phyloP scores from a whole-genome alignment of 441 rosid species.

The Oxalis stricta region DNA sequence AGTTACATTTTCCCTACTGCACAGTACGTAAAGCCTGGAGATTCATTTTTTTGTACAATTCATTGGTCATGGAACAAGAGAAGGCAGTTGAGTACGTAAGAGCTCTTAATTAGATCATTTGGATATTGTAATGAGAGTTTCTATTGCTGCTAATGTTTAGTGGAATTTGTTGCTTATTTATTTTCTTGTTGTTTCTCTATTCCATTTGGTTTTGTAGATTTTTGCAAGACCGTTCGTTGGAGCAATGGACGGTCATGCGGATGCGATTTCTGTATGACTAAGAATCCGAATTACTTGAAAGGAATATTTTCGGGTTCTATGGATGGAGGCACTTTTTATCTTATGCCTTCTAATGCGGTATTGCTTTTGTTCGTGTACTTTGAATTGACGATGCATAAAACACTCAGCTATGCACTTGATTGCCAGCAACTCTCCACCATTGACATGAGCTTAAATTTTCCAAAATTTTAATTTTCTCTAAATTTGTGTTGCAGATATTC shows the following conservation, averaged over 20 bases:
- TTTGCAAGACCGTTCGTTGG: conserved; percentile 87
- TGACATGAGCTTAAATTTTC: background rate
- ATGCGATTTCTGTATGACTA: conserved; percentile 91
- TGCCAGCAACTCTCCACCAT: no score
- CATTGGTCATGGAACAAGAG: no score
- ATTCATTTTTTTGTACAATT: no score
- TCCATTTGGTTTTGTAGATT: conserved; percentile 26
- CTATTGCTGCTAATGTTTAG: background rate
- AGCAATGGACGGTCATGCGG: conserved; percentile 92
- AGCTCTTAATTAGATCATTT: conserved; percentile 78
- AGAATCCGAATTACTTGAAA: conserved; percentile 79
- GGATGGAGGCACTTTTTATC: conserved; percentile 62
- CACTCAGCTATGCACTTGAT: no score
- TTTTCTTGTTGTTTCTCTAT: background rate
- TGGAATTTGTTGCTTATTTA: background rate
- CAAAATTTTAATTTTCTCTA: background rate
- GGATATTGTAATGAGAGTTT: conserved; percentile 46
- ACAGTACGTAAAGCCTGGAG: no score
- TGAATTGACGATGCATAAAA: no score
- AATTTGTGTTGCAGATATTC: conserved; percentile 52
- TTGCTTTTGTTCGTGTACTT: background rate
- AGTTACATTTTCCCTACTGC: no score
- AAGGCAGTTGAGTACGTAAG: conserved; percentile 81
- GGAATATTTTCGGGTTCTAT: conserved; percentile 84
- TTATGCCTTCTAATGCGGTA: no score